Evolutionary conservation across 805 yeast genomes (phyloP), one percentile per base, ranked within the genome.

Genomic region (Pichia heedii): DNA sequence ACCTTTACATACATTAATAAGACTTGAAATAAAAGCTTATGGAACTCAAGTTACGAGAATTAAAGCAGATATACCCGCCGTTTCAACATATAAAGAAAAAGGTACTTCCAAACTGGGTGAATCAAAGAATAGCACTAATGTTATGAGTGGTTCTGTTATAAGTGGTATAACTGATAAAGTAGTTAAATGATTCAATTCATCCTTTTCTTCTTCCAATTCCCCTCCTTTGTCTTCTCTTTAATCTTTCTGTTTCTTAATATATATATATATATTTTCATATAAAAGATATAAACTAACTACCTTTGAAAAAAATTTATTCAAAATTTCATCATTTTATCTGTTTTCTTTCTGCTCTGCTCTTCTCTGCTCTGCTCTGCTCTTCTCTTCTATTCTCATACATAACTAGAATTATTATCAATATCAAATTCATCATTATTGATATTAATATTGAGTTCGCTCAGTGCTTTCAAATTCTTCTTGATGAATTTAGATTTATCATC

Each of bases 31-130:
- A n/a, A 73, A 95, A 45, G 96, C 98, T 0, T 89, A 86, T 57
- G 81, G 81, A 40, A 89, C 98, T 0, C 65, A 80, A 36, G 97
- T 89, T 16, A 83, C 90, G 18, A 73, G 94, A 54, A 85, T 93
- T 46, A 87, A 87, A 54, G 98, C 97, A 0, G 86, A 93, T 60
- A 90, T 93, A 40, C 98, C 99, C 3, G 98, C 98, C 0, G 99
- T 93, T 5, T 81, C 90, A 54, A 93, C 99, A 0, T 93, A 90
- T 62, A 85, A 95, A 54, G 96, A 88, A 55, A 90, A 81, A 66
- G 98, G 98, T 9, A 87, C 95, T 1, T 71, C 77, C 6, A 77
- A 76, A 57, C 66, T 76, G 49, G 81, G 81, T 4, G 81, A 76
- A 54, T 61, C 69, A 39, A 62, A 52, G 4, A 58, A 62, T 38